These are phyloP conservation scores for Ophiostoma fasciatum DNA, from an alignment of 2,329 filamentous ascomycete species.

Conservation along the genomic window DNA sequence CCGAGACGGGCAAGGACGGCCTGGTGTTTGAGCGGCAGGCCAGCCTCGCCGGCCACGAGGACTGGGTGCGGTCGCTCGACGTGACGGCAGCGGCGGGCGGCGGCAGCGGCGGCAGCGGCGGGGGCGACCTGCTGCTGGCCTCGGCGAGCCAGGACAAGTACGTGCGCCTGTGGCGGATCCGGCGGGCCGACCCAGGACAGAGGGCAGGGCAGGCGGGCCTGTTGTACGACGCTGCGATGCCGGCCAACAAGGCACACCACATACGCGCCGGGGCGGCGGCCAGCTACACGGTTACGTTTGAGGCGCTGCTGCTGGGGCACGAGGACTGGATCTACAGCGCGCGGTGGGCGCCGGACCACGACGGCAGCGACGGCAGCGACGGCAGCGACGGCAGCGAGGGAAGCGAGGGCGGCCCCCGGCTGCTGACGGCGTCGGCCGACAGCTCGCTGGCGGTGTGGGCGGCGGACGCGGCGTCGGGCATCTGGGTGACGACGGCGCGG, in stretches of 20 bases:
- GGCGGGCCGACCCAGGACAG: too few species aligned
- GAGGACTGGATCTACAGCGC: slow-evolving; percentile 98
- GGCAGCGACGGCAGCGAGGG: too few species aligned
- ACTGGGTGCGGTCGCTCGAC: slow-evolving; percentile 78
- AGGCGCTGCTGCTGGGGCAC: slow-evolving; percentile 83
- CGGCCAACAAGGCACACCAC: slow-evolving; percentile 64
- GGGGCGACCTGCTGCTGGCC: slow-evolving; percentile 66
- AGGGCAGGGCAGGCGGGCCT: too few species aligned
- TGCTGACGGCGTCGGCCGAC: slow-evolving; percentile 85
- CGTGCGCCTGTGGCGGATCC: slow-evolving; percentile 81
- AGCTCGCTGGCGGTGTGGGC: slow-evolving; percentile 93
- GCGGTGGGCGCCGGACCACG: slow-evolving; percentile 43
- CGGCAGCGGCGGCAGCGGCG: slow-evolving; percentile 24
- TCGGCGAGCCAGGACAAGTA: slow-evolving; percentile 98
- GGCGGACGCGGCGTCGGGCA: slow-evolving; percentile 64
- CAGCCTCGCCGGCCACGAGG: slow-evolving; percentile 77
- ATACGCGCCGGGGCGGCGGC: slow-evolving; percentile 38
- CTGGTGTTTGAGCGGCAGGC: slow-evolving; percentile 54
- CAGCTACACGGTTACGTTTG: slow-evolving; percentile 72
- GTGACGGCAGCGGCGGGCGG: slow-evolving; percentile 49
- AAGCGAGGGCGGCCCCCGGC: slow-evolving; percentile 32
- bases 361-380: slow-evolving; percentile 21
- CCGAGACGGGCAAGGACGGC: slow-evolving; percentile 14
- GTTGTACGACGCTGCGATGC: too few species aligned
- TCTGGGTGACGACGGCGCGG: slow-evolving; percentile 77